These are phyloP conservation scores for Glycine latifolia DNA, from an alignment of 306 rosid genomes.

Conservation along the genomic window DNA sequence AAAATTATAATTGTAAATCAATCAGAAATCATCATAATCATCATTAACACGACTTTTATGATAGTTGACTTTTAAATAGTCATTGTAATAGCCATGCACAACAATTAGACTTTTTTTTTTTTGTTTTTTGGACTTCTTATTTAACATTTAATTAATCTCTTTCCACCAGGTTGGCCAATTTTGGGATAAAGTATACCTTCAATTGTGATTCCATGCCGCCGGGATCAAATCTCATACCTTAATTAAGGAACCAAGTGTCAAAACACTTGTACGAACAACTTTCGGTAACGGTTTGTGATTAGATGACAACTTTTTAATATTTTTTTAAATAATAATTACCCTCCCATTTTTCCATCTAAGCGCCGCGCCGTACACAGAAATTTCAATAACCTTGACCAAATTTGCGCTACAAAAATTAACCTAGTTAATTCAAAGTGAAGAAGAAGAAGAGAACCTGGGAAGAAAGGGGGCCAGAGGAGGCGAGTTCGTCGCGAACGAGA, in stretches of 20 bases:
- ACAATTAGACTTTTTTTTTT: too few relatives aligned
- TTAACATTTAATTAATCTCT: too few relatives aligned
- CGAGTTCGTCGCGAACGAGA: conserved; percentile 94
- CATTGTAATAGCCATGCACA: background rate
- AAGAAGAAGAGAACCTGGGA: conserved; percentile 53
- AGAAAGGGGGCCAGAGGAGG: conserved; percentile 80
- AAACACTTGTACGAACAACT: too few relatives aligned
- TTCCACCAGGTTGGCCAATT: too few relatives aligned
- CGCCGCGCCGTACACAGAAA: background rate
- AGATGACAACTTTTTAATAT: background rate
- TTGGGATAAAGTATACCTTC: too few relatives aligned
- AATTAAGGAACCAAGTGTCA: too few relatives aligned
- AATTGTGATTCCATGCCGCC: too few relatives aligned
- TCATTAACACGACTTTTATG: background rate
- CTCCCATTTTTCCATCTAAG: background rate
- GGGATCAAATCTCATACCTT: too few relatives aligned
- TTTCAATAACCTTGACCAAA: background rate
- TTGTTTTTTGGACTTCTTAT: too few relatives aligned
- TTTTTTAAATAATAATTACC: background rate
- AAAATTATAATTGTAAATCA: background rate
- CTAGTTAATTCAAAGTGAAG: background rate
- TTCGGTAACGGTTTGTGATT: background rate
- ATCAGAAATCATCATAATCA: background rate
- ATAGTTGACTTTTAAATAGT: background rate
- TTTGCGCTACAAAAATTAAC: background rate